Percentiles rank a stretch among this genome's conserved stretches.
These are phyloP conservation scores for Hypoxylon sp. DNA, from an alignment of 2,329 filamentous ascomycete species.

Conservation along the genomic window DNA sequence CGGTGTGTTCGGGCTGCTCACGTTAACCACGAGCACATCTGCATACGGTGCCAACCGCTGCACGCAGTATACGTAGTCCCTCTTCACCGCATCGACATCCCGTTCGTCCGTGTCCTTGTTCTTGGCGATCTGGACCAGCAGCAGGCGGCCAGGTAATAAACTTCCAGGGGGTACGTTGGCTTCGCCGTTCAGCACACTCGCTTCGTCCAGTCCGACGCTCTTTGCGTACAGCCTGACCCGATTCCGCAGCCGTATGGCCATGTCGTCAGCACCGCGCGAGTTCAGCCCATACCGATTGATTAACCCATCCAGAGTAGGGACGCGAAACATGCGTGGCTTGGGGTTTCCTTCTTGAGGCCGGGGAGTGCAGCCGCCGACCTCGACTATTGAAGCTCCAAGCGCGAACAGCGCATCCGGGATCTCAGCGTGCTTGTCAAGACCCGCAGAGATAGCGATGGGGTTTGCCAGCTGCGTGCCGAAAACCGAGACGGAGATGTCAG, in stretches of 20 bases:
- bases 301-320: conserved; percentile 86
- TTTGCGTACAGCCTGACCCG: conserved; percentile 84
- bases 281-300: conserved; percentile 98
- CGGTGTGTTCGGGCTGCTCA: conserved; percentile 96
- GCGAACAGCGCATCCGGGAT: conserved; percentile 88
- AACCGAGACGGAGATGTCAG: conserved; percentile 66
- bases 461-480: conserved; percentile 85
- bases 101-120: conserved; percentile 92
- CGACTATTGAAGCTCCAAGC: conserved; percentile 87
- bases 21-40: conserved; percentile 97
- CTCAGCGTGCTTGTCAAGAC: conserved; percentile 94
- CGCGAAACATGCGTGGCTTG: conserved; percentile 87
- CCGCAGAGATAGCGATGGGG: conserved; percentile 94
- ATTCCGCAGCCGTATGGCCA: conserved; percentile 83
- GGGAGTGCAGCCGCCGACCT: conserved; percentile 92
- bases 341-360: conserved; percentile 90
- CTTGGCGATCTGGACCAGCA: conserved; percentile 96
- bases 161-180: conserved; percentile 87
- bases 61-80: conserved; percentile 92
- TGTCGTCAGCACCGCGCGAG: conserved; percentile 87
- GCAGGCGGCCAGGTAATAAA: conserved; percentile 79
- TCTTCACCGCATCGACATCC: conserved; percentile 84
- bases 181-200: conserved; percentile 81
- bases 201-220: conserved; percentile 77
- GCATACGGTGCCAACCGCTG: conserved; percentile 86